phyloP scores from a whole-genome alignment of 83 land plant species.

The Picea mariana region DNA sequence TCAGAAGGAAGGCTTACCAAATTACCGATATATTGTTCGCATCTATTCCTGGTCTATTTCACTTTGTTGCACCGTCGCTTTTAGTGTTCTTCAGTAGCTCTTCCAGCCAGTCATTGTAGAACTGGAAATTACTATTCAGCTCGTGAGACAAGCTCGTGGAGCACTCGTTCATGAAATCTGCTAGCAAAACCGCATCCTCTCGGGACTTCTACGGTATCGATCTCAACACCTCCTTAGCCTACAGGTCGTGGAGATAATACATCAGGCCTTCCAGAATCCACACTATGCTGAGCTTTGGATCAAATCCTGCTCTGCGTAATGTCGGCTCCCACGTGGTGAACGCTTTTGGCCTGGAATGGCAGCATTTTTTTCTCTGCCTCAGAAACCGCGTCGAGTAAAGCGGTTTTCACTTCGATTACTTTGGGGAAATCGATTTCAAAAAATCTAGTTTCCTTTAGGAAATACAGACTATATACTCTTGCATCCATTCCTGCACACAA shows the following conservation, averaged over 20 bases:
- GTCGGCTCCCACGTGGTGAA: slow-evolving; percentile 66
- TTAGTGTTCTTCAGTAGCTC: slow-evolving; percentile 29
- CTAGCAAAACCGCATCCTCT: slow-evolving; percentile 52
- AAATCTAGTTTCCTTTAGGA: slow-evolving; percentile 57
- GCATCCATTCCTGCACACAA: slow-evolving; percentile 74
- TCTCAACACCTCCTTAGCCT: slow-evolving; percentile 61
- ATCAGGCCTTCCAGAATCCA: slow-evolving; percentile 87
- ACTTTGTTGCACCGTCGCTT: too few relatives aligned
- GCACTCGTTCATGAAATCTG: slow-evolving; percentile 85
- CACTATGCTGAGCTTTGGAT: slow-evolving; percentile 46
- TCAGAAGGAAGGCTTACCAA: too few relatives aligned
- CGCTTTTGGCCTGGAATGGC: slow-evolving; percentile 42
- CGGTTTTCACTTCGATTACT: slow-evolving; percentile 52
- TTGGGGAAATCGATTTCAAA: slow-evolving; percentile 78
- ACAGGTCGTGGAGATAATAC: slow-evolving; percentile 59
- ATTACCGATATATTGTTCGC: too few relatives aligned
- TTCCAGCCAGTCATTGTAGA: slow-evolving; percentile 89
- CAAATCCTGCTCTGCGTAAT: slow-evolving; percentile 52
- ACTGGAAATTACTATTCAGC: slow-evolving; percentile 50
- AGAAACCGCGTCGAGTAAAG: slow-evolving; percentile 45
- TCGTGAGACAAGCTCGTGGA: slow-evolving; percentile 49
- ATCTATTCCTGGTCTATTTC: too few relatives aligned
- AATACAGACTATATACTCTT: slow-evolving; percentile 66
- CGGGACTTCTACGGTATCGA: slow-evolving; percentile 49
- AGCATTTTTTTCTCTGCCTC: slow-evolving; percentile 12